Conservation (phyloP, 202 grass and related monocot species). For the Hordeum pubiflorum region DNA sequence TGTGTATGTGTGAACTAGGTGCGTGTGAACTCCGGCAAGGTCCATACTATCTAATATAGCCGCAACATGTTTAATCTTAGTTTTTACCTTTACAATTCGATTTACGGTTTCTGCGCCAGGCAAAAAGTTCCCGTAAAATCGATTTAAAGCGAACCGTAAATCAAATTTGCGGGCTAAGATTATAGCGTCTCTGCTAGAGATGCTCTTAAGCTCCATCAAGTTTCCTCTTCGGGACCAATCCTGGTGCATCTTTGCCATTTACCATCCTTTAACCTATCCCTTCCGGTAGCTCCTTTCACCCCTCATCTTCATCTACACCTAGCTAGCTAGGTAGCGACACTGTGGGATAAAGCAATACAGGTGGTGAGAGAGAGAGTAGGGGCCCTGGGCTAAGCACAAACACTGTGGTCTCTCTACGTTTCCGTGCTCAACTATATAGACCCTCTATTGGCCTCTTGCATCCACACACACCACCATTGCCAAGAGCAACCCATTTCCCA, state of each 20-base stretch:
- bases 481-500: background rate
- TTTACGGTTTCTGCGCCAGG: no score
- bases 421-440: slow-evolving; percentile 55
- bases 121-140: no score
- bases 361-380: background rate
- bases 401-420: slow-evolving; percentile 22
- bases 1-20: no score
- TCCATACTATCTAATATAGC: no score
- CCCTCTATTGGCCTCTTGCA: slow-evolving; percentile 11
- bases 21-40: no score
- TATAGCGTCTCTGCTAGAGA: no score
- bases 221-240: slow-evolving; percentile 45
- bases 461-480: slow-evolving; percentile 6
- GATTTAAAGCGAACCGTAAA: no score
- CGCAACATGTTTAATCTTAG: no score
- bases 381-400: background rate
- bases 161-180: no score
- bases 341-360: background rate
- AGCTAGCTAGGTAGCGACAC: background rate
- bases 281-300: background rate
- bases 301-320: background rate
- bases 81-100: no score
- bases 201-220: slow-evolving; percentile 23
- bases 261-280: slow-evolving; percentile 24
- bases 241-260: slow-evolving; percentile 24